Evolutionary conservation across 2,329 filamentous ascomycete genomes (phyloP).

Genomic region (Xylariaceae sp.): DNA sequence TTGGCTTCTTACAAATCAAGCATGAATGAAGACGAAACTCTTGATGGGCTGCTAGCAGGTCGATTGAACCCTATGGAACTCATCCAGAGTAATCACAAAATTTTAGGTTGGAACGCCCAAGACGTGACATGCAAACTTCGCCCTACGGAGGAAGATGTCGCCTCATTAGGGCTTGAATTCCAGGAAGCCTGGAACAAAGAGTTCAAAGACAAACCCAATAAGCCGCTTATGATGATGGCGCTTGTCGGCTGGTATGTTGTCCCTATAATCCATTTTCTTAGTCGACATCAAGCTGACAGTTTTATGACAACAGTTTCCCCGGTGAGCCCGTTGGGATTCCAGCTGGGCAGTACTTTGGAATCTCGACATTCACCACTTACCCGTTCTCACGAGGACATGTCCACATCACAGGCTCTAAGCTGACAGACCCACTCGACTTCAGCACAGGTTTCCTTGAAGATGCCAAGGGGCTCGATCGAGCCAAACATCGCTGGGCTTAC

Average conservation of each 20-base stretch:
- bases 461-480: slow-evolving; percentile 56
- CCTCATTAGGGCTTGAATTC: slow-evolving; percentile 31
- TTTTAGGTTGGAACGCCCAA: slow-evolving; percentile 34
- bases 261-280: background rate
- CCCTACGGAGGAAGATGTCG: slow-evolving; percentile 31
- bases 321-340: slow-evolving; percentile 48
- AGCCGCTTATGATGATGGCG: slow-evolving; percentile 28
- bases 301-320: slow-evolving; percentile 44
- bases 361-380: slow-evolving; percentile 61
- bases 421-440: slow-evolving; percentile 14
- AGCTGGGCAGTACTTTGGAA: slow-evolving; percentile 56
- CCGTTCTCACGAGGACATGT: slow-evolving; percentile 66
- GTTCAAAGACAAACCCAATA: slow-evolving; percentile 30
- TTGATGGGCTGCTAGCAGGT: slow-evolving; percentile 25
- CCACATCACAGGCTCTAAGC: slow-evolving; percentile 56
- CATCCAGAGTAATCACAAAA: slow-evolving; percentile 22
- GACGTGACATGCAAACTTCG: slow-evolving; percentile 32
- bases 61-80: slow-evolving; percentile 18
- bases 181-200: slow-evolving; percentile 32
- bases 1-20: slow-evolving; percentile 51
- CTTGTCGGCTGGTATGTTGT: slow-evolving; percentile 44
- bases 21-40: slow-evolving; percentile 26
- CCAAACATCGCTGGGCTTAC: slow-evolving; percentile 65
- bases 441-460: slow-evolving; percentile 42
- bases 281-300: background rate